Evolutionary conservation across 202 grass and related monocot species (phyloP).

Genomic region (Carex sylvatica): DNA sequence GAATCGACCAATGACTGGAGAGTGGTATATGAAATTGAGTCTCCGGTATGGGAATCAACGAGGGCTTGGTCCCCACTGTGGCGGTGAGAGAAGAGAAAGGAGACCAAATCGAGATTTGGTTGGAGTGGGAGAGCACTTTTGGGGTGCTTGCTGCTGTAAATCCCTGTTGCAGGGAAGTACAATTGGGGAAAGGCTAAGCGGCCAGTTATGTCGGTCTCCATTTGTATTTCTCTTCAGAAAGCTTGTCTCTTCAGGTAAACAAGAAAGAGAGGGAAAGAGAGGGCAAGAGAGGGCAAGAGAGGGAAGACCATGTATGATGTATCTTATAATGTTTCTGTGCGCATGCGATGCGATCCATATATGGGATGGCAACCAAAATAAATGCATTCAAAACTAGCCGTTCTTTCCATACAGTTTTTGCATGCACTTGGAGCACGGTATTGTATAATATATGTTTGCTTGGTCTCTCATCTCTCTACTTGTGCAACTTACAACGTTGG

Average conservation of each 20-base stretch:
- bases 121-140: conserved; percentile 42
- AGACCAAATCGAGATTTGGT: conserved; percentile 51
- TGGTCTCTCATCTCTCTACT: too few species aligned
- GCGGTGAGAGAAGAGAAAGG: conserved; percentile 53
- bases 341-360: too few species aligned
- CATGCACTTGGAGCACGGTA: neutral
- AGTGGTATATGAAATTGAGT: conserved; percentile 40
- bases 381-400: conserved; percentile 21
- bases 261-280: neutral
- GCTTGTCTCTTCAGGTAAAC: neutral
- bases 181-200: conserved; percentile 24
- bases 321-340: neutral
- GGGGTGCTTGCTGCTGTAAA: conserved; percentile 52
- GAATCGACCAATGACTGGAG: conserved; percentile 52
- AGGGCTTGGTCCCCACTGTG: conserved; percentile 30
- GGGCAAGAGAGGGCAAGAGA: neutral
- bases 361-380: neutral
- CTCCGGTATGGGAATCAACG: conserved; percentile 47
- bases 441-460: neutral
- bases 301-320: neutral
- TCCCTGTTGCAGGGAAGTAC: conserved; percentile 51
- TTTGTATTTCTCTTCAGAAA: neutral
- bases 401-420: neutral
- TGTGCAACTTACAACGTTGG: too few species aligned
- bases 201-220: conserved; percentile 16